These are phyloP conservation scores for Geum urbanum DNA, from an alignment of 306 rosid species.

Conservation along the genomic window DNA sequence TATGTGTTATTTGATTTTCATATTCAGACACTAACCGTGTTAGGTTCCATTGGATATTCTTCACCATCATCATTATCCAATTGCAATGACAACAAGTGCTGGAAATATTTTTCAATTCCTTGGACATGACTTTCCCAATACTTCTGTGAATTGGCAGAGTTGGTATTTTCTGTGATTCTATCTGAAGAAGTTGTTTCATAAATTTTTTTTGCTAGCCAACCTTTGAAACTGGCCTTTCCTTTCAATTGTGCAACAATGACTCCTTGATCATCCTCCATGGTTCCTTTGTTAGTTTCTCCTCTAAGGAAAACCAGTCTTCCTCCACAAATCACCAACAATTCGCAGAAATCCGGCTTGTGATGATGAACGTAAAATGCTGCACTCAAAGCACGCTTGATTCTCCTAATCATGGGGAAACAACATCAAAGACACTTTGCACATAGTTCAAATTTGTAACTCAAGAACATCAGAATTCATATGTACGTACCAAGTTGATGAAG, in stretches of 20 bases:
- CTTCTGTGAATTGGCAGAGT: conserved; percentile 36
- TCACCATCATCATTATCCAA: conserved; percentile 32
- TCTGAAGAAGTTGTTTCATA: conserved; percentile 40
- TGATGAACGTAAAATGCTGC: conserved; percentile 62
- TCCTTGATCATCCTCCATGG: conserved; percentile 77
- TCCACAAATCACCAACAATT: conserved; percentile 58
- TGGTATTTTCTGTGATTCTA: conserved; percentile 26
- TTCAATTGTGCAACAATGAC: conserved; percentile 49
- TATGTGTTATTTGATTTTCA: conserved; percentile 1
- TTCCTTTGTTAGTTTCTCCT: conserved; percentile 54
- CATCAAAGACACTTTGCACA: neutral
- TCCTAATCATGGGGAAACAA: conserved; percentile 32
- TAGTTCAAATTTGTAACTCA: neutral
- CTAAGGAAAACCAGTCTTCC: conserved; percentile 69
- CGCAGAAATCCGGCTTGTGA: conserved; percentile 70
- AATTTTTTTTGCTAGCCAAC: conserved; percentile 68
- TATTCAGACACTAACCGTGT: conserved; percentile 32
- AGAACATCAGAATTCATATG: neutral
- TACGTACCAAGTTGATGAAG: conserved; percentile 55
- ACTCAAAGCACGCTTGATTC: conserved; percentile 61
- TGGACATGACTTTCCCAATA: conserved; percentile 53
- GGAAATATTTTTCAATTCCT: conserved; percentile 63
- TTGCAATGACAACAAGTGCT: conserved; percentile 43
- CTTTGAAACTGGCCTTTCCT: conserved; percentile 51
- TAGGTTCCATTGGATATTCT: conserved; percentile 33